phyloP scores from a whole-genome alignment of 2,329 filamentous ascomycete genomes.

The Cladosporium sp. region DNA sequence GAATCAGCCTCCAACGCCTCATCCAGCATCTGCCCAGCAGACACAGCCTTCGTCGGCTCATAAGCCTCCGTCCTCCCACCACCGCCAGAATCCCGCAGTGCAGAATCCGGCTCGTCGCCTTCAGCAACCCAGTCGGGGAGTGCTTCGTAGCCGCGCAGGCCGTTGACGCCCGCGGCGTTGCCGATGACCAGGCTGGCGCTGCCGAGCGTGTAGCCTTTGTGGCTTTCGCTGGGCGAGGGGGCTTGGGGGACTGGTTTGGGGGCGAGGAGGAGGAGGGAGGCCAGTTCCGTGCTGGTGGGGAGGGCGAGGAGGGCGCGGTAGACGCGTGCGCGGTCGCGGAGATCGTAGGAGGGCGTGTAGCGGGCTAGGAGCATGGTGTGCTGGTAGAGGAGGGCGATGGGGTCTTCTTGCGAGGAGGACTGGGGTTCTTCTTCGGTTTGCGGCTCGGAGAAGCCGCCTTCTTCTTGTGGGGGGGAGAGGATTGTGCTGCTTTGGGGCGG shows the following conservation, averaged over 20 bases:
- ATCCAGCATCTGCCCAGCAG: slow-evolving; percentile 62
- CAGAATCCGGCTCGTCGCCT: slow-evolving; percentile 73
- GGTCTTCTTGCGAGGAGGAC: slow-evolving; percentile 25
- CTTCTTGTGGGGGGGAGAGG: slow-evolving; percentile 23
- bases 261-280: slow-evolving; percentile 82
- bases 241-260: slow-evolving; percentile 91
- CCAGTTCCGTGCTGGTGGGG: slow-evolving; percentile 72
- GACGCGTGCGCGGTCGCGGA: slow-evolving; percentile 83
- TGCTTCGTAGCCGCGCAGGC: slow-evolving; percentile 70
- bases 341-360: slow-evolving; percentile 91
- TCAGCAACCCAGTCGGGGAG: slow-evolving; percentile 80
- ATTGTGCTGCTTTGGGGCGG: slow-evolving; percentile 11
- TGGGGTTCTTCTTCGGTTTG: slow-evolving; percentile 10
- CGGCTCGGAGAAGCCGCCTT: slow-evolving; percentile 11
- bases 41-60: slow-evolving; percentile 33
- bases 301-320: slow-evolving; percentile 79
- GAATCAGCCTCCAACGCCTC: slow-evolving; percentile 45
- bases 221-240: slow-evolving; percentile 79
- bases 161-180: slow-evolving; percentile 66
- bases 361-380: slow-evolving; percentile 80
- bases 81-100: slow-evolving; percentile 58
- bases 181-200: slow-evolving; percentile 82
- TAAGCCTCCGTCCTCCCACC: slow-evolving; percentile 35
- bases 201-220: slow-evolving; percentile 73
- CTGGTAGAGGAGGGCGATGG: slow-evolving; percentile 73